Evolutionary conservation across 2,329 filamentous ascomycete species (phyloP), one percentile per base, ranked within the genome.

Genomic region (Penicillium corylophilum): DNA sequence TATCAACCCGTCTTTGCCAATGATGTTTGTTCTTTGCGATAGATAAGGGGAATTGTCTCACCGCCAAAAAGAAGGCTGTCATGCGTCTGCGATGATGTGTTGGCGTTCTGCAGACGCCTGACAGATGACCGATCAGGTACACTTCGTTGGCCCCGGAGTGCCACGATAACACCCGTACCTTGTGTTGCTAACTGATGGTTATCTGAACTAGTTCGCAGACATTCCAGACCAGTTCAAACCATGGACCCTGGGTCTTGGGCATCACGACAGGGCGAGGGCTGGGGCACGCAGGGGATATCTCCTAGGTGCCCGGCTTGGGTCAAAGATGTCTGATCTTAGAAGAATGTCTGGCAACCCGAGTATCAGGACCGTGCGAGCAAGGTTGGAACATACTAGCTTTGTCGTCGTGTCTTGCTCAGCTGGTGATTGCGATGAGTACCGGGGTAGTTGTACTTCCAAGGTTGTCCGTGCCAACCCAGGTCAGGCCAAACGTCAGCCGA

Each of bases 401-500:
- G 22, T 22, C 29, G 23, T 26, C 33, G 13, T 39, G 10, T 29
- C 2, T 46, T 40, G 18, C 35, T 16, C 35, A 38, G 33, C 4
- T 36, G 16, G 33, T 36, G 16, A 12, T 18, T 20, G 9, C 5
- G 18, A 35, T 31, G 29, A 31, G 29, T 15, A 35, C n/a, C n/a
- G 20, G 15, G 16, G 16, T 20, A 22, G 18, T 4, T 13, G 18
- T 38, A 38, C 35, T 22, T 31, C 29, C 29, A 31, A n/a, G 29
- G 13, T 31, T 20, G 18, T 38, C 35, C 12, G 35, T 38, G 35
- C 35, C 35, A 4, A 38, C 9, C 33, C 9, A 18, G 33, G 33
- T 20, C 35, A 36, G 16, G n/a, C n/a, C 16, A 35, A 15, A 40
- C 33, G 43, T 53, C 51, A 53, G 33, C 38, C 46, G 46, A 53